phyloP scores from a whole-genome alignment of 495 filamentous ascomycete genomes.

The Acidiella bohemica region DNA sequence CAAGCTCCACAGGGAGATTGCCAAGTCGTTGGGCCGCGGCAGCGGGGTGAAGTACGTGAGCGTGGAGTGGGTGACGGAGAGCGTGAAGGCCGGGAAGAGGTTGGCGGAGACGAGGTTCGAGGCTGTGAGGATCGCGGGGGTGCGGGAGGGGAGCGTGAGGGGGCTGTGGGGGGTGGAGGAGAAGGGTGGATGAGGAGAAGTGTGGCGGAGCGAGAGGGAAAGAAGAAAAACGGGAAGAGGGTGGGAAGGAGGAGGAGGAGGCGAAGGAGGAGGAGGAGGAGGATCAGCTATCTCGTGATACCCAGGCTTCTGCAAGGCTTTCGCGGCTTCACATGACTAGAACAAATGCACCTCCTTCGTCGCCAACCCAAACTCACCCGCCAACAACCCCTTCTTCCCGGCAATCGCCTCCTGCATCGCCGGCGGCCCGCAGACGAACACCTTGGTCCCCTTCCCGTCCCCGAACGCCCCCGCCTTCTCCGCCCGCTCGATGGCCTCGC shows the following conservation, averaged over 20 bases:
- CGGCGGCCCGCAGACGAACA: constrained; percentile 55
- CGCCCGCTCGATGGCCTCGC: constrained; percentile 33
- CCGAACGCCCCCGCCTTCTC: constrained; percentile 18
- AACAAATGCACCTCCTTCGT: constrained; percentile 45
- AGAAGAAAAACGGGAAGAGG: no score
- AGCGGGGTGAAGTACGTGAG: constrained; percentile 65
- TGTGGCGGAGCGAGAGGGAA: no score
- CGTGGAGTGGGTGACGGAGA: constrained; percentile 74
- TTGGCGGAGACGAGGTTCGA: constrained; percentile 61
- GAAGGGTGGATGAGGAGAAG: background rate
- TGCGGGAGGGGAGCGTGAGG: constrained; percentile 49
- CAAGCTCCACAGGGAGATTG: constrained; percentile 76
- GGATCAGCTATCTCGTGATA: no score
- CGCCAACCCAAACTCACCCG: constrained; percentile 26
- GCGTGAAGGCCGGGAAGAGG: constrained; percentile 59
- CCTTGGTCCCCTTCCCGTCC: constrained; percentile 34
- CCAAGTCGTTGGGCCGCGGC: constrained; percentile 36
- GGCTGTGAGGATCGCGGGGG: constrained; percentile 42
- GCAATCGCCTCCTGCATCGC: constrained; percentile 46
- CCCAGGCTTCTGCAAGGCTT: no score
- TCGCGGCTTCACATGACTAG: no score
- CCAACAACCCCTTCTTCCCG: constrained; percentile 29
- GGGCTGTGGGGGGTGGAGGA: constrained; percentile 22
- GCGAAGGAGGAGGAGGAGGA: no score
- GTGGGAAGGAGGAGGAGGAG: no score